A percentile compares a stretch with the other conserved stretches of the same genome.
These are phyloP conservation scores for Sophora flavescens DNA, from an alignment of 306 rosid species.

Conservation along the genomic window DNA sequence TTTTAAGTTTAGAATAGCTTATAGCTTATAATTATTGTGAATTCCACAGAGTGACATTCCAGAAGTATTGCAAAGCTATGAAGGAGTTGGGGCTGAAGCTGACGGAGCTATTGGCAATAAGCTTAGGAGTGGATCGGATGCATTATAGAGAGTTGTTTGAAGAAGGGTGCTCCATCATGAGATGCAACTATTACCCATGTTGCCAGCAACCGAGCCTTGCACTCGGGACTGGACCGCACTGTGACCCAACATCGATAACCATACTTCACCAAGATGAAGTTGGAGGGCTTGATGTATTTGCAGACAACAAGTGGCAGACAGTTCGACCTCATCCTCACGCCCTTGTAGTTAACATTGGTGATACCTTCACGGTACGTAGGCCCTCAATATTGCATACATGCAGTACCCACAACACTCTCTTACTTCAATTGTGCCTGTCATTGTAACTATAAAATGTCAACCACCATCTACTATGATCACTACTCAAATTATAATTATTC, in stretches of 20 bases:
- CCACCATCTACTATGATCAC: too few species aligned
- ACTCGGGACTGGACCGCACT: constrained; percentile 84
- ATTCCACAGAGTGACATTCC: constrained; percentile 51
- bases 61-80: constrained; percentile 76
- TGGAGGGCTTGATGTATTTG: constrained; percentile 78
- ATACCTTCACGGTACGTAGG: constrained; percentile 64
- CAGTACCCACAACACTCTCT: background rate
- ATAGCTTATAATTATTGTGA: background rate
- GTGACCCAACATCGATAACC: constrained; percentile 82
- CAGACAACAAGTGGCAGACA: constrained; percentile 61
- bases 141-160: constrained; percentile 61
- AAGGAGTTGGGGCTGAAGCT: constrained; percentile 57
- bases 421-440: background rate
- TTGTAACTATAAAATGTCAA: background rate
- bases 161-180: constrained; percentile 68
- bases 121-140: constrained; percentile 63
- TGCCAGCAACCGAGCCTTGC: constrained; percentile 61
- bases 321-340: constrained; percentile 63
- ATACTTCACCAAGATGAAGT: constrained; percentile 79
- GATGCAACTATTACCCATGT: constrained; percentile 80
- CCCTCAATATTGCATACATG: background rate
- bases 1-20: too few species aligned
- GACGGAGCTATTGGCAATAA: constrained; percentile 70
- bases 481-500: too few species aligned
- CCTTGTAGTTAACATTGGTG: constrained; percentile 78